phyloP scores from a whole-genome alignment of 208 protist genomes.

The Wallacemonas sp. region DNA sequence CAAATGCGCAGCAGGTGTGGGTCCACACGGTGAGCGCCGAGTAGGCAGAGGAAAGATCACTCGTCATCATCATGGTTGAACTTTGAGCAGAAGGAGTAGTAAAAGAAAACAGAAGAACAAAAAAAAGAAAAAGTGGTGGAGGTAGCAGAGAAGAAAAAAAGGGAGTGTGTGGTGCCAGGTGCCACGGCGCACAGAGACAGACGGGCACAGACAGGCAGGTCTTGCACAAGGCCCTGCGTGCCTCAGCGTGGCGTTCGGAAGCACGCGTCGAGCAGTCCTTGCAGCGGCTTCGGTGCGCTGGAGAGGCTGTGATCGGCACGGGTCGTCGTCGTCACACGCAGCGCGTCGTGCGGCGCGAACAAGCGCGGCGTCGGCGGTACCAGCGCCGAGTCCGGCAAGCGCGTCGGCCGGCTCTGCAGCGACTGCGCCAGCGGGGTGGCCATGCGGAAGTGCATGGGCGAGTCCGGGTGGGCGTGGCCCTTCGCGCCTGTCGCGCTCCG shows the following conservation, averaged over 20 bases:
- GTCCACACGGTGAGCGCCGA: too few species aligned
- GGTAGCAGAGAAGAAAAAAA: conserved; percentile 20
- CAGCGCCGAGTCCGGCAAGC: conserved; percentile 12
- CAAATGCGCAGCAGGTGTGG: too few species aligned
- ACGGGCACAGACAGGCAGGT: too few species aligned
- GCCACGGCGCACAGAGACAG: too few species aligned
- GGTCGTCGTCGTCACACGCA: background rate
- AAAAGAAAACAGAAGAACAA: background rate
- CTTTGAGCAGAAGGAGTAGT: background rate
- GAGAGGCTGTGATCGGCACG: background rate
- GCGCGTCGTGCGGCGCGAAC: conserved; percentile 14
- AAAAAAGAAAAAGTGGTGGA: background rate
- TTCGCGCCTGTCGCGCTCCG: too few species aligned
- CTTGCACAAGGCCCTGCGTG: conserved; percentile 5
- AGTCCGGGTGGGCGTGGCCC: conserved; percentile 11
- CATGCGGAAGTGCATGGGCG: conserved; percentile 34
- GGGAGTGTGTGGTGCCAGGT: conserved; percentile 11
- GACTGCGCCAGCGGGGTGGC: conserved; percentile 52
- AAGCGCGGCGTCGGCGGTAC: conserved; percentile 7
- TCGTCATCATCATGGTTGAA: background rate
- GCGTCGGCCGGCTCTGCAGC: conserved; percentile 20
- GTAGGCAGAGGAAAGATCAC: too few species aligned
- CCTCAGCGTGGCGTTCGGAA: conserved; percentile 1
- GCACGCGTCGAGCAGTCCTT: conserved; percentile 34
- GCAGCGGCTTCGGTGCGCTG: conserved; percentile 37